These are phyloP conservation scores for Enterocytospora artemiae DNA, from an alignment of 371 early-diverging fungal species.

Conservation along the genomic window DNA sequence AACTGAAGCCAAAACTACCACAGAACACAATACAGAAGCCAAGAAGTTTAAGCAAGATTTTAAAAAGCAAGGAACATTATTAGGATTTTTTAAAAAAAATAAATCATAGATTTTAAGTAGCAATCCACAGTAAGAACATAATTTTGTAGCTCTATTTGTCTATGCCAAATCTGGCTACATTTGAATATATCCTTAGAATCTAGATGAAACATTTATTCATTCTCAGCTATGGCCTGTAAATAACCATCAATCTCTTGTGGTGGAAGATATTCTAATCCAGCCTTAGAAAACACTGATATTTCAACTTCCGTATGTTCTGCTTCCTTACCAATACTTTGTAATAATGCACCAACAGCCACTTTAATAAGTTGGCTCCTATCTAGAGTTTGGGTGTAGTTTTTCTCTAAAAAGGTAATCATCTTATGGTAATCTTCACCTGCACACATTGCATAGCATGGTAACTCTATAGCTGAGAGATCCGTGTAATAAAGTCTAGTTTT, in stretches of 20 bases:
- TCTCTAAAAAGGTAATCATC: conserved; percentile 57
- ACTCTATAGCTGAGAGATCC: conserved; percentile 51
- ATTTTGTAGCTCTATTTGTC: no score
- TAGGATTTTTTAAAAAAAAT: no score
- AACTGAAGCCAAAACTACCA: no score
- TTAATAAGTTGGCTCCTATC: conserved; percentile 34
- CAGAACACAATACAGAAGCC: no score
- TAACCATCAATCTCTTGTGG: conserved; percentile 47
- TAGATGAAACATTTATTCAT: conserved; percentile 9
- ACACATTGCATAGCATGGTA: conserved; percentile 49
- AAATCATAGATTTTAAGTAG: no score
- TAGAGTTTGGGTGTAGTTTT: conserved; percentile 34
- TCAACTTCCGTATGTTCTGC: conserved; percentile 52
- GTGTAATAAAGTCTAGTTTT: conserved; percentile 51
- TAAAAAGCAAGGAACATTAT: no score
- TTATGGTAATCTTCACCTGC: conserved; percentile 49
- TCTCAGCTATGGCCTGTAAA: conserved; percentile 54
- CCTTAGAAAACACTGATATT: conserved; percentile 32
- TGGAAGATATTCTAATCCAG: conserved; percentile 24
- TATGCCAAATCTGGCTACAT: no score
- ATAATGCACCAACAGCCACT: conserved; percentile 41
- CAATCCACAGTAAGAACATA: no score
- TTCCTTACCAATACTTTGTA: conserved; percentile 55
- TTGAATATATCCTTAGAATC: no score
- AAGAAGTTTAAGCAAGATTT: no score